Percentiles rank a stretch among this genome's conserved stretches.
These are phyloP conservation scores for Picochlorum sp. DNA, from an alignment of 139 green algal species.

Conservation along the genomic window DNA sequence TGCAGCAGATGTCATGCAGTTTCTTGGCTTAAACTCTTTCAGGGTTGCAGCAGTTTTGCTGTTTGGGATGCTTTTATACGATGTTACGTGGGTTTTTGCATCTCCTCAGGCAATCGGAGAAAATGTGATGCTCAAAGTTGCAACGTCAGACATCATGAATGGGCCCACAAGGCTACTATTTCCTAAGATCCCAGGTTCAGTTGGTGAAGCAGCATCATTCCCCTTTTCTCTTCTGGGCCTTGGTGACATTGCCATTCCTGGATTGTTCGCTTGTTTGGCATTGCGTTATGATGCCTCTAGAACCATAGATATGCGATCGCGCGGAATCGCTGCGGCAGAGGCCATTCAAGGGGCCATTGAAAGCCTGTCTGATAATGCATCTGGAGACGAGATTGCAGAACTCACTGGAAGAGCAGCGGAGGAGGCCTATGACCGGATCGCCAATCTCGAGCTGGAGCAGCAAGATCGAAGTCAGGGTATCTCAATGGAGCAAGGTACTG, in stretches of 20 bases:
- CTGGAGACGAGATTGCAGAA: constrained; percentile 30
- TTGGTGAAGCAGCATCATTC: constrained; percentile 46
- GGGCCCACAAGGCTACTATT: constrained; percentile 78
- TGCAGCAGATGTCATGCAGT: constrained; percentile 43
- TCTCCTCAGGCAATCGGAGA: constrained; percentile 30
- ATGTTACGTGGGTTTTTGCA: constrained; percentile 88
- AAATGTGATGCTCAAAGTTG: constrained; percentile 75
- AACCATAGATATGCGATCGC: constrained; percentile 34
- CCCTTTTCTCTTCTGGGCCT: constrained; percentile 76
- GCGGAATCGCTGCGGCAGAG: constrained; percentile 37
- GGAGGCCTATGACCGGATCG: constrained; percentile 47
- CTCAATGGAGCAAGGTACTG: constrained; percentile 5
- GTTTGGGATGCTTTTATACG: constrained; percentile 78
- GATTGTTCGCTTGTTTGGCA: constrained; percentile 64
- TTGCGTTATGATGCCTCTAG: constrained; percentile 68
- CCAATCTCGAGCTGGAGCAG: constrained; percentile 32
- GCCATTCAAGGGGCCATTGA: constrained; percentile 42
- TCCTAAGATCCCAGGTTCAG: constrained; percentile 35
- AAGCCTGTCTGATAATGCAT: constrained; percentile 13
- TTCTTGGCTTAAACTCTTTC: constrained; percentile 66
- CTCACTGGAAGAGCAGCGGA: constrained; percentile 40
- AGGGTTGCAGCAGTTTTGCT: constrained; percentile 60
- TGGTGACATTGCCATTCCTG: constrained; percentile 83
- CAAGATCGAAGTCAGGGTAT: constrained; percentile 1
- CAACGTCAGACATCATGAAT: constrained; percentile 40